These are phyloP conservation scores for Rosa persica DNA, from an alignment of 306 rosid genomes.

Conservation along the genomic window DNA sequence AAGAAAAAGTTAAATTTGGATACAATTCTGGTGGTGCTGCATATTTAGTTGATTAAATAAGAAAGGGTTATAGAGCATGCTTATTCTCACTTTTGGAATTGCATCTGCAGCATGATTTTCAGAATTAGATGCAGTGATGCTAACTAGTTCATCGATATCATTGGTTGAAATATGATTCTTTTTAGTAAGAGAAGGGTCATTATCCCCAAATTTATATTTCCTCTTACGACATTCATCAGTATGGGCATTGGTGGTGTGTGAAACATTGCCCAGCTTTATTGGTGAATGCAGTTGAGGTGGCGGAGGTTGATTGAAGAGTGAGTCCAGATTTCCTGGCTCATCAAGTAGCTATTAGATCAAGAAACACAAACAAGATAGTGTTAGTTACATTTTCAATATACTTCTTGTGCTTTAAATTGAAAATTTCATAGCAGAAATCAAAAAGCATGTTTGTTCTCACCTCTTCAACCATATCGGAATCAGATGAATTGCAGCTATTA, in stretches of 20 bases:
- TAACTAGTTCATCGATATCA: background rate
- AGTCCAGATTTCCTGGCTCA: background rate
- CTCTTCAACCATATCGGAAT: background rate
- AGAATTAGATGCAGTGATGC: background rate
- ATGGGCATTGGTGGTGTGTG: too few relatives aligned
- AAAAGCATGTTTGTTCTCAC: background rate
- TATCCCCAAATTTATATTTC: background rate
- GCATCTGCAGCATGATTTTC: background rate
- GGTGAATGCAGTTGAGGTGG: background rate
- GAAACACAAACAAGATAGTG: slow-evolving; percentile 11
- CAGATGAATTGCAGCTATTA: background rate
- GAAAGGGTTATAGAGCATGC: slow-evolving; percentile 6
- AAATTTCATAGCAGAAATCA: background rate
- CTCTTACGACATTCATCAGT: background rate
- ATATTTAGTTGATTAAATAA: background rate
- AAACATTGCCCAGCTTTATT: background rate
- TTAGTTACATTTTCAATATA: slow-evolving; percentile 6
- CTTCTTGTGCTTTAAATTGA: slow-evolving; percentile 5
- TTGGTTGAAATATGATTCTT: background rate
- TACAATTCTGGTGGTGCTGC: slow-evolving; percentile 2
- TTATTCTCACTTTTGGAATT: slow-evolving; percentile 39
- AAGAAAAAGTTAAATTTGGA: slow-evolving; percentile 10
- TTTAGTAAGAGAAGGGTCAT: background rate
- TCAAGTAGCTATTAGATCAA: slow-evolving; percentile 20
- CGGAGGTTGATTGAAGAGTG: background rate